Evolutionary conservation across 1,284 basidiomycete genomes (phyloP), one percentile per base, ranked within the genome.

Genomic region (Porodaedalea pini): DNA sequence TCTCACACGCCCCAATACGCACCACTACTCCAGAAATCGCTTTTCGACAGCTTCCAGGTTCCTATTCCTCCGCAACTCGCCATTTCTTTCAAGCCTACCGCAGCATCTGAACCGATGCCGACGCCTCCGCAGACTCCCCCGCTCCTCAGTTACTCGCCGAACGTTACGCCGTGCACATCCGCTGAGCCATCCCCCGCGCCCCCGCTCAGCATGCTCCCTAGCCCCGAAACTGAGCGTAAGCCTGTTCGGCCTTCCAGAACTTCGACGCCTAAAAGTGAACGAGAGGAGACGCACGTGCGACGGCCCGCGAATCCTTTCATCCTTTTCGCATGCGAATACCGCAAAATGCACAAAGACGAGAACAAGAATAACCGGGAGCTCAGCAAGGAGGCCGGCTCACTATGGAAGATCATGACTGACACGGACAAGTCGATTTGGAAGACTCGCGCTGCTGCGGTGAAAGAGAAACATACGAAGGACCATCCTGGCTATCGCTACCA

Each of bases 271-370:
- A 39, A 15, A 11, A 21, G 17, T 27, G 36, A 51, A 13, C 48
- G 27, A 0, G 43, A 48, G 19, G 34, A 48, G 8, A n/a, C 15
- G 8, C 54, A 53, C 17, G 32, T 91, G 55, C 87, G 86, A 51
- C 82, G 91, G 11, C 92, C 91, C 0, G 77, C 85, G 29, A 94
- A 93, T 69, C 83, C 88, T 25, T 94, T 92, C 75, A 90, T 94
- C 73, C 79, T 93, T 67, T 94, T 88, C 70, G 56, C 79, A 81
- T 51, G 77, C 79, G 2, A 69, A 21, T 56, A 43, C 54, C 72
- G 31, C 68, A 73, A 78, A 75, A 59, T 72, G 78, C 56, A 68
- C 31, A 67, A 64, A 32, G 70, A 80, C 59, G 78, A 40, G 51
- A 44, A 84, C 63, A 78, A 34, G 48, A 49, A 84, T 63, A 78